Evolutionary conservation across 2,329 filamentous ascomycete species (phyloP).

Genomic region (Alternaria viburni): DNA sequence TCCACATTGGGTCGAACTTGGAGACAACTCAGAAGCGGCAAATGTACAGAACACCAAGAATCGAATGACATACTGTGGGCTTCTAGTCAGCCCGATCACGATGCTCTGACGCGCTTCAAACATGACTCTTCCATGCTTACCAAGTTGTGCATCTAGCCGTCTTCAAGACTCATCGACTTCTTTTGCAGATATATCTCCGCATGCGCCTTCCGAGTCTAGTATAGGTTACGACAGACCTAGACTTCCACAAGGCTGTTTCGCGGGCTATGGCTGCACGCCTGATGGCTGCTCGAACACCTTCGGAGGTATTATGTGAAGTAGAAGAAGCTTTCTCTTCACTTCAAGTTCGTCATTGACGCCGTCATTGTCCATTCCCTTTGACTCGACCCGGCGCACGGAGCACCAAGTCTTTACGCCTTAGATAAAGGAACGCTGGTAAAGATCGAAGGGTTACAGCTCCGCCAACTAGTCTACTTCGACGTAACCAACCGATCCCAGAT

Average conservation of each 20-base stretch:
- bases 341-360: too few species aligned
- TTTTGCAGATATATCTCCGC: too few species aligned
- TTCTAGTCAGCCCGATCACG: background rate
- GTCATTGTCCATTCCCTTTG: background rate
- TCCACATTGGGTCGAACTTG: background rate
- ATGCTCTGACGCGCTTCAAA: background rate
- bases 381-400: background rate
- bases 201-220: background rate
- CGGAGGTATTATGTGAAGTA: background rate
- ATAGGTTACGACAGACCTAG: background rate
- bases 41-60: background rate
- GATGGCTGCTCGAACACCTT: background rate
- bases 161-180: too few species aligned
- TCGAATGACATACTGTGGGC: background rate
- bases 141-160: background rate
- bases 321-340: background rate
- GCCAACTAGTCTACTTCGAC: background rate
- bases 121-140: background rate
- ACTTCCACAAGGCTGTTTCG: fast-evolving
- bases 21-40: background rate
- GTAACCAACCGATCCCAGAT: too few species aligned
- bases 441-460: background rate
- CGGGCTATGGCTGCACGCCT: background rate
- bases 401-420: background rate
- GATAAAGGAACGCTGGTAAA: background rate